phyloP scores from a whole-genome alignment of 345 rosid genomes.

The Pugionium dolabratum region DNA sequence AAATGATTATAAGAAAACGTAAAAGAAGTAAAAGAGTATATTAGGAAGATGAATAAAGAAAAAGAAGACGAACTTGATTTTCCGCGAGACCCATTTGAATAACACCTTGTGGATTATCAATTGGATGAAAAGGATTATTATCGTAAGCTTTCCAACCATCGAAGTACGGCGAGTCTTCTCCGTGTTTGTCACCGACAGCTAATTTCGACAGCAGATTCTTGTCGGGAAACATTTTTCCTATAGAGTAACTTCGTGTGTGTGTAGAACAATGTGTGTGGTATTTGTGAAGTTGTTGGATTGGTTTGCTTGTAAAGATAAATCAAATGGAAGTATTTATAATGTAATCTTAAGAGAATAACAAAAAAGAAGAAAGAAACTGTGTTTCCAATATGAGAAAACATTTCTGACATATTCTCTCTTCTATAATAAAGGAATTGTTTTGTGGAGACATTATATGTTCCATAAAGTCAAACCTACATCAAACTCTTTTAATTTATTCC shows the following conservation, averaged over 20 bases:
- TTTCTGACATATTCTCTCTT: constrained; percentile 10
- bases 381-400: constrained; percentile 14
- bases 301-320: constrained; percentile 12
- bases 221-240: constrained; percentile 1
- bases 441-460: constrained; percentile 23
- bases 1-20: not conserved
- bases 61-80: constrained; percentile 58
- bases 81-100: constrained; percentile 91
- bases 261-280: constrained; percentile 6
- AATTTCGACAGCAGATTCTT: constrained; percentile 50
- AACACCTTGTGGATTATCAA: constrained; percentile 60
- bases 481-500: not conserved
- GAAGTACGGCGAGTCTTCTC: constrained; percentile 76
- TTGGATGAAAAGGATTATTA: constrained; percentile 55
- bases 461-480: constrained; percentile 13
- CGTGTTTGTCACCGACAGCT: constrained; percentile 59
- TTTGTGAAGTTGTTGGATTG: constrained; percentile 8
- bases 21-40: not conserved
- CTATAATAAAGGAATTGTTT: constrained; percentile 14
- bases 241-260: not conserved
- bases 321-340: constrained; percentile 29
- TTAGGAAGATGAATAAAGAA: not conserved
- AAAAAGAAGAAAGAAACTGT: not conserved
- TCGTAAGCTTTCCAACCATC: constrained; percentile 91
- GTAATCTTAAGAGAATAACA: not conserved